Conservation (phyloP, 768 basidiomycete genomes). For the Calvatia gigantea region DNA sequence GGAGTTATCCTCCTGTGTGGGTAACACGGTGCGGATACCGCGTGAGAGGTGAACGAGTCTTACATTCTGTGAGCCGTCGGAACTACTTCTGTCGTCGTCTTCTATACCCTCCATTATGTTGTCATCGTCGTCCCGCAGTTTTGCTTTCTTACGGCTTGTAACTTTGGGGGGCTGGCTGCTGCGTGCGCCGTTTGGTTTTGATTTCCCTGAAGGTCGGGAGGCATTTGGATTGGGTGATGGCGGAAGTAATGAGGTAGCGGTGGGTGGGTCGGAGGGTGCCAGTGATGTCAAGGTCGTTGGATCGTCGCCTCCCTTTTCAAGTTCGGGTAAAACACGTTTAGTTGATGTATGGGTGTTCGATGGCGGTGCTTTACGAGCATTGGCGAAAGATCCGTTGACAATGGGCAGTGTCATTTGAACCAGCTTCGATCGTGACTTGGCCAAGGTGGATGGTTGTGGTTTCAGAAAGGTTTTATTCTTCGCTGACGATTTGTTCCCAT, state of each 20-base stretch:
- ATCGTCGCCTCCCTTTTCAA: slow-evolving; percentile 24
- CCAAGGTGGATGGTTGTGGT: background rate
- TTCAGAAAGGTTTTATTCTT: background rate
- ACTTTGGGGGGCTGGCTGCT: slow-evolving; percentile 23
- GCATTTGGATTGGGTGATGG: slow-evolving; percentile 28
- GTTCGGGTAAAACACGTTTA: slow-evolving; percentile 42
- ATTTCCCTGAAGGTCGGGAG: slow-evolving; percentile 20
- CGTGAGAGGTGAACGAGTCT: slow-evolving; percentile 11
- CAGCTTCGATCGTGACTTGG: slow-evolving; percentile 9
- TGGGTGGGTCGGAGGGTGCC: slow-evolving; percentile 28
- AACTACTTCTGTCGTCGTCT: slow-evolving; percentile 19
- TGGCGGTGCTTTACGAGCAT: background rate
- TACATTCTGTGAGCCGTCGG: slow-evolving; percentile 2
- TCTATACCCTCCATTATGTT: slow-evolving; percentile 22
- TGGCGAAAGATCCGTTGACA: background rate
- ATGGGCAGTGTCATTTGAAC: slow-evolving; percentile 6
- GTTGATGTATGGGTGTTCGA: slow-evolving; percentile 22
- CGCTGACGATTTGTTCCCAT: background rate
- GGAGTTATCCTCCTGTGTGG: slow-evolving; percentile 21
- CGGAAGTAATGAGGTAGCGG: slow-evolving; percentile 63
- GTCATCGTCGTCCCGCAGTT: slow-evolving; percentile 19
- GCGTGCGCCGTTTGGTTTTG: slow-evolving; percentile 30
- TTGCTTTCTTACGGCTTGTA: slow-evolving; percentile 49
- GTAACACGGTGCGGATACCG: slow-evolving; percentile 7
- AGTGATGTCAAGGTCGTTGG: slow-evolving; percentile 18